Conservation (phyloP, 2,329 filamentous ascomycete species). For the Colletotrichum sp. region DNA sequence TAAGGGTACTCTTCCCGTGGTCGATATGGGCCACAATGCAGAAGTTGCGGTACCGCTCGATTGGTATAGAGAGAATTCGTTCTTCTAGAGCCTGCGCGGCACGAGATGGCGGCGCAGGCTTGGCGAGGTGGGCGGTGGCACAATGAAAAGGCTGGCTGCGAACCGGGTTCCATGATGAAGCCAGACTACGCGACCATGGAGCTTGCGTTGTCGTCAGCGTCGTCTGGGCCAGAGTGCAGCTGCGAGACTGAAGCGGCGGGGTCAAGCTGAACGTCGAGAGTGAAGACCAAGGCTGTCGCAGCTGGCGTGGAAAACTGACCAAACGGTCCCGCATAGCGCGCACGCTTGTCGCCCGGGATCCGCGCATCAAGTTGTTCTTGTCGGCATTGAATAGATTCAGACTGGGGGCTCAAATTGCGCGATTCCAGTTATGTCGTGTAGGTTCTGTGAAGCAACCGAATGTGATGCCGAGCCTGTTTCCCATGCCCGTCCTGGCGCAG, state of each 20-base stretch:
- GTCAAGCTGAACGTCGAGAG: neutral
- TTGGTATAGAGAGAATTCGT: conserved; percentile 76
- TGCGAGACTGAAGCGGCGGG: neutral
- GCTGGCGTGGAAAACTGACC: conserved; percentile 1
- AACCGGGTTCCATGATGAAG: neutral
- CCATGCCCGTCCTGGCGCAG: neutral
- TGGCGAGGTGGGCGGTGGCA: neutral
- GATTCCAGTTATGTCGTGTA: neutral
- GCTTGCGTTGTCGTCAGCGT: neutral
- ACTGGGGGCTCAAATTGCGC: neutral
- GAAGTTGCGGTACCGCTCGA: conserved; percentile 88
- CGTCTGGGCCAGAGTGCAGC: neutral
- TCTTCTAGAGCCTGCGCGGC: conserved; percentile 48
- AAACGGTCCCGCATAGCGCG: conserved; percentile 9
- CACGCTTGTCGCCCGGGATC: conserved; percentile 9
- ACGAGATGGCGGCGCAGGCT: conserved; percentile 21
- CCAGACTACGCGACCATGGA: neutral
- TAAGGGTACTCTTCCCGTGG: conserved; percentile 97
- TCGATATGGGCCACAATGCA: conserved; percentile 99
- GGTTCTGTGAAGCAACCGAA: neutral
- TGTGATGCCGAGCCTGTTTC: neutral
- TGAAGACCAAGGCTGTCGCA: neutral
- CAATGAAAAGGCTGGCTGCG: neutral
- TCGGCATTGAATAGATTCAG: conserved; percentile 9
- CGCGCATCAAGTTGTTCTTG: conserved; percentile 14